Evolutionary conservation across 371 early-diverging fungal genomes (phyloP).

Genomic region (Syncephalastrum monosporum): DNA sequence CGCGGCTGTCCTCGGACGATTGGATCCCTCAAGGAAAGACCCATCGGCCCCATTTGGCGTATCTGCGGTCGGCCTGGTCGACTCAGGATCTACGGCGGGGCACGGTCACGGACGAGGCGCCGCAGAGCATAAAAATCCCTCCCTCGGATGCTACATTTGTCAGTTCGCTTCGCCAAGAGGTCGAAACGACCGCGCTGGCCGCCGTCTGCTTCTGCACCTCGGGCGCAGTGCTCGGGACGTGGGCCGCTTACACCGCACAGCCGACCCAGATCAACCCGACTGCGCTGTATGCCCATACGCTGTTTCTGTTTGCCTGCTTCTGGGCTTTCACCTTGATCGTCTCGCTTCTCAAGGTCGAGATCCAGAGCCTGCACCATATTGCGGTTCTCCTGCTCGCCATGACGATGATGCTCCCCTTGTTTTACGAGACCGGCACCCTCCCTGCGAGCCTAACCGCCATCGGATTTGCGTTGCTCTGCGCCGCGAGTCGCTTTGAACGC

Average conservation of each 20-base stretch:
- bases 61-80: conserved; percentile 30
- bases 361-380: background rate
- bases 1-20: conserved; percentile 17
- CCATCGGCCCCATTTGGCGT: conserved; percentile 25
- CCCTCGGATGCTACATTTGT: conserved; percentile 2
- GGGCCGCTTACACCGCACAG: background rate
- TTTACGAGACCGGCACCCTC: conserved; percentile 3
- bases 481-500: conserved; percentile 5
- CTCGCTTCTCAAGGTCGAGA: no score
- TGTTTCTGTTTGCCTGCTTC: no score
- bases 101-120: background rate
- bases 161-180: background rate
- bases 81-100: conserved; percentile 15
- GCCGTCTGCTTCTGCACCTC: conserved; percentile 2
- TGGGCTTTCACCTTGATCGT: no score
- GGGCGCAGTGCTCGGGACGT: conserved; percentile 1
- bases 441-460: conserved; percentile 1
- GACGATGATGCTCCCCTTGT: conserved; percentile 5
- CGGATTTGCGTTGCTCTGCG: conserved; percentile 7
- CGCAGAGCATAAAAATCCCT: no score
- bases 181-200: background rate
- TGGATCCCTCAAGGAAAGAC: conserved; percentile 10
- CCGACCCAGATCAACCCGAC: no score
- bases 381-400: conserved; percentile 3
- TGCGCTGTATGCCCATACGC: no score